Base-by-base conservation (phyloP, 306 rosid genomes). In the Quercus wislizeni region DNA sequence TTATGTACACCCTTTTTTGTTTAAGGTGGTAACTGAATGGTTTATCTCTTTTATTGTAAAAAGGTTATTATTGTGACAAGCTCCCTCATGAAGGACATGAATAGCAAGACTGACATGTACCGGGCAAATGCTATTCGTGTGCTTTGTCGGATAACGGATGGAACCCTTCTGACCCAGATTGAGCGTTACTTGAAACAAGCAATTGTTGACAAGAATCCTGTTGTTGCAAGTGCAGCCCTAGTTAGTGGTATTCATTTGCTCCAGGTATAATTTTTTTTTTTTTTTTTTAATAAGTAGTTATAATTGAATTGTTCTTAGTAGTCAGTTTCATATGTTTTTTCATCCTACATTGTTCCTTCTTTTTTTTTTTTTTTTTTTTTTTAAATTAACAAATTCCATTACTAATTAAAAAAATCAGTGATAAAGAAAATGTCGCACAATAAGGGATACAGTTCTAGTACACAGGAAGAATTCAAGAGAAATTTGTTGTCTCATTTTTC, bases 61-160 rank as follows among this genome's bases (percentile, higher is more conserved):
- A 54, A 96, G 98, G 98, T 96, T 77, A 93, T 96, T 64, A 93
- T 96, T 2, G 99, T 96, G 86, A 96, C 99, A 13, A 93, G 99
- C 90, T 96, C 98, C 80, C 96, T 93, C 71, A 96, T 96, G 99
- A 96, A 96, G 92, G 99, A 96, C 85, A 96, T 96, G 99, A 96
- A 88, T 79, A 95, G 99, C 81, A 95, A 91, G 87, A 93, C 96
- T 41, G 99, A 95, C 82, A 93, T 95, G 99, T 95, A 95, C 73
- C 83, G 98, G 88, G 98, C 99, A 63, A 95, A 95, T 95, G 93
- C 99, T 64, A 95, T 92, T 77, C 99, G 98, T 76, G 99, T 95
- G 79, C 97, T 95, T 21, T 95, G 99, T 77, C 97, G 92, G 73
- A 95, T 95, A 75, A 95, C 98, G 6, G 99, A 93, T 81, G 97